A percentile compares a stretch with the other conserved stretches of the same genome.
Evolutionary conservation across 768 basidiomycete species (phyloP).

Genomic region (Phaeotremella skinneri): DNA sequence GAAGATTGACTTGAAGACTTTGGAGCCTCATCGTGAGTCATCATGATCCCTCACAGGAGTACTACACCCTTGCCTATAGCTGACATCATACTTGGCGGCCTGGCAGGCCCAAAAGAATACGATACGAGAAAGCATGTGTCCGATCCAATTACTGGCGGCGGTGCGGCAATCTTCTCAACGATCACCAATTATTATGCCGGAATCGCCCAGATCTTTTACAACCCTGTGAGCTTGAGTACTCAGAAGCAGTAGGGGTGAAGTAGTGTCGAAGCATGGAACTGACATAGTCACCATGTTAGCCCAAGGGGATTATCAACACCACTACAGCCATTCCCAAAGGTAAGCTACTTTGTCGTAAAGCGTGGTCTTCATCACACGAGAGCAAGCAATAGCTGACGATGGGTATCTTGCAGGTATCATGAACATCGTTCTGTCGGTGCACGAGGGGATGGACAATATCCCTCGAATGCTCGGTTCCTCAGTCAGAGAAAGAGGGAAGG

Average conservation of each 20-base stretch:
- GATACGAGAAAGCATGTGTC: slow-evolving; percentile 53
- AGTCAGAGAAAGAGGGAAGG: slow-evolving; percentile 54
- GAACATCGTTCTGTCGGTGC: slow-evolving; percentile 53
- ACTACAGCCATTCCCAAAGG: slow-evolving; percentile 58
- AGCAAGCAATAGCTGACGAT: slow-evolving; percentile 2
- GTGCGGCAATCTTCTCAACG: slow-evolving; percentile 58
- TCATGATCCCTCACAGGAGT: neutral
- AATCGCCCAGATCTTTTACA: slow-evolving; percentile 58
- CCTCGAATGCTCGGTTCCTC: slow-evolving; percentile 56
- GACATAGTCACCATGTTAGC: slow-evolving; percentile 35
- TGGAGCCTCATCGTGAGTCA: slow-evolving; percentile 59
- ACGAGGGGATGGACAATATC: slow-evolving; percentile 57
- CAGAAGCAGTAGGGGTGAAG: neutral
- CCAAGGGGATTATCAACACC: slow-evolving; percentile 57
- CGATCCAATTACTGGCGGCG: slow-evolving; percentile 57
- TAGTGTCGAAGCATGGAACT: neutral
- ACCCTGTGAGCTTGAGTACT: slow-evolving; percentile 29
- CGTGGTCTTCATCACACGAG: neutral
- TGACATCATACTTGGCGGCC: neutral
- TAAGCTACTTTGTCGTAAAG: slow-evolving; percentile 21
- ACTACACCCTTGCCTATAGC: neutral
- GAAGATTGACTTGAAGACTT: slow-evolving; percentile 54
- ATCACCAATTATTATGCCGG: slow-evolving; percentile 57
- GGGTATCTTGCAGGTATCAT: slow-evolving; percentile 51
- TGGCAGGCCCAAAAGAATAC: slow-evolving; percentile 56